phyloP scores from a whole-genome alignment of 768 basidiomycete species.

The Mycena sanguinolenta region DNA sequence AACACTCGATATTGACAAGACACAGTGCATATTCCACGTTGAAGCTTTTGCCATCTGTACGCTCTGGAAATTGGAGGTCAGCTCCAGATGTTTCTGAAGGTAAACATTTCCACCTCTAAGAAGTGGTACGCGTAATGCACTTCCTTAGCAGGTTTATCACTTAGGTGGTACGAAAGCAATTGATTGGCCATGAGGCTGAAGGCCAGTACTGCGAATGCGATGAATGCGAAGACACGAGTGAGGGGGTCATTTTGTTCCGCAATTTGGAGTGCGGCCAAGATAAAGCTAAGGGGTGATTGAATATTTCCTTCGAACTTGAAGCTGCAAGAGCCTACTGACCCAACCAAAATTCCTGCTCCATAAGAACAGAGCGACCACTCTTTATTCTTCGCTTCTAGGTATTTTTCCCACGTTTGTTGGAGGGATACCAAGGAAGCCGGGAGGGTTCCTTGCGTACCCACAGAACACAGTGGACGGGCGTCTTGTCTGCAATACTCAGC shows the following conservation, averaged over 20 bases:
- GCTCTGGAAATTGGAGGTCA: neutral
- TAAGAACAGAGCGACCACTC: constrained; percentile 9
- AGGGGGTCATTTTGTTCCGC: constrained; percentile 19
- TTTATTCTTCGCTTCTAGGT: constrained; percentile 8
- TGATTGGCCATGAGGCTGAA: constrained; percentile 16
- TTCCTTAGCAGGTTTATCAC: neutral
- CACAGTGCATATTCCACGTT: constrained; percentile 15
- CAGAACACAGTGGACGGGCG: neutral
- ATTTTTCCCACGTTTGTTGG: constrained; percentile 5
- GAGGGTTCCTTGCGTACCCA: neutral
- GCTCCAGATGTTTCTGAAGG: neutral
- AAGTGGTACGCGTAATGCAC: constrained; percentile 20
- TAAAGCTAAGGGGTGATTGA: neutral
- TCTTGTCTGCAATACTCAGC: constrained; percentile 8
- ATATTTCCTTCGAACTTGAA: neutral
- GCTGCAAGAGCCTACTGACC: constrained; percentile 1
- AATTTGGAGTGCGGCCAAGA: constrained; percentile 17
- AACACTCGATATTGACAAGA: constrained; percentile 21
- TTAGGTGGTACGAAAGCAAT: constrained; percentile 10
- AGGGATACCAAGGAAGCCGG: constrained; percentile 5
- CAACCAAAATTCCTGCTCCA: neutral
- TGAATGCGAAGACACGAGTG: constrained; percentile 17
- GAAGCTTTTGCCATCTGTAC: neutral
- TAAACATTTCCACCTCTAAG: constrained; percentile 8
- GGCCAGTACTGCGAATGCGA: constrained; percentile 7